These are phyloP conservation scores for Anisodus tanguticus DNA, from an alignment of 257 asterid species.

Conservation along the genomic window DNA sequence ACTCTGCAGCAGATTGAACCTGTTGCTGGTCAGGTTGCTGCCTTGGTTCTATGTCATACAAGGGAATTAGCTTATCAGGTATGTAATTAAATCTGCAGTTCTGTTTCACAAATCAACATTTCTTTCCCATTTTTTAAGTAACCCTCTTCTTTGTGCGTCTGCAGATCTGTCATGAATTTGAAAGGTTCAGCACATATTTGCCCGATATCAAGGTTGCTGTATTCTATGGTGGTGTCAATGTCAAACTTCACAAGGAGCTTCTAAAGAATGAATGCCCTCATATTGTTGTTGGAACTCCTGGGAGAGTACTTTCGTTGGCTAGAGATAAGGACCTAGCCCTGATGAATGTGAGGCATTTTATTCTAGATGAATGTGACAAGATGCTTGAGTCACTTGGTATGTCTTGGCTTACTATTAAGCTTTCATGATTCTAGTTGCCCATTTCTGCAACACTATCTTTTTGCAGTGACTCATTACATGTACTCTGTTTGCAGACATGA, in stretches of 20 bases:
- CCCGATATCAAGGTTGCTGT: constrained; percentile 85
- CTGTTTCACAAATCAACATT: neutral
- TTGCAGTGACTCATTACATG: constrained; percentile 1
- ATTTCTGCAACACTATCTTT: neutral
- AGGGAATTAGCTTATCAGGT: constrained; percentile 94
- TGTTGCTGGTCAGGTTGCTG: constrained; percentile 86
- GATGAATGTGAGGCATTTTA: constrained; percentile 86
- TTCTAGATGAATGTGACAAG: constrained; percentile 93
- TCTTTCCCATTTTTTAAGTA: neutral
- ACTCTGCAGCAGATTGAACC: constrained; percentile 94
- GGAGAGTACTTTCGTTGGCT: constrained; percentile 78
- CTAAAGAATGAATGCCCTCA: constrained; percentile 95
- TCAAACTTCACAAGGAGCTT: constrained; percentile 80
- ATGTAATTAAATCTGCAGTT: constrained; percentile 22
- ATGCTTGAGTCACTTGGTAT: constrained; percentile 95
- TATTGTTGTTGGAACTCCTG: constrained; percentile 93
- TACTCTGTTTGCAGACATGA: constrained; percentile 61
- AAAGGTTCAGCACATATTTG: constrained; percentile 83
- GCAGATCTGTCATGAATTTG: constrained; percentile 92
- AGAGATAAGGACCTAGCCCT: constrained; percentile 79
- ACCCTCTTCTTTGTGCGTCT: constrained; percentile 6
- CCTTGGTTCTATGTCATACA: constrained; percentile 80
- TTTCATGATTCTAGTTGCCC: constrained; percentile 1
- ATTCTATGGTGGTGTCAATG: constrained; percentile 89
- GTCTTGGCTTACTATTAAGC: constrained; percentile 9